Base-by-base conservation (phyloP, 805 yeast species). In the Ogataea angusta region DNA sequence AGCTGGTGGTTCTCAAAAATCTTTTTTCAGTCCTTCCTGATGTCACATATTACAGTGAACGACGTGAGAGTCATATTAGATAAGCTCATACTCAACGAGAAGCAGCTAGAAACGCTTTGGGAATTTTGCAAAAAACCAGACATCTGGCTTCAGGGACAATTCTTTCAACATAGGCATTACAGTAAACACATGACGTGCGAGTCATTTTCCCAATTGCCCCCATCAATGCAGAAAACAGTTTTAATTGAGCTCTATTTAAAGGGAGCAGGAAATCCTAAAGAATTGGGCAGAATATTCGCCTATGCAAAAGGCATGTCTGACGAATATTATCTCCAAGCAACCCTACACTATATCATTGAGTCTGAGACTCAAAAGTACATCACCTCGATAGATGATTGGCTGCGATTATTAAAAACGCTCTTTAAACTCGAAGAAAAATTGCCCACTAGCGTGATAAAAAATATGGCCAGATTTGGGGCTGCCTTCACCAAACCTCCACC, bases 41-140 rank as follows among this genome's bases (percentile, higher is more conserved):
- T 13, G 10, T 15, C 1, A 8, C 35, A 17, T 23, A 24, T 36
- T 15, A 40, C 36, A 17, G 16, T 18, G 2, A 35, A 19, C 17
- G 44, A 40, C 16, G n/a, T 30, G 10, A 24, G 31, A 12, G 12
- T 31, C 15, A 23, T 40, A 6, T 6, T 30, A 5, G 30, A 38
- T 10, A 35, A 30, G 7, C 17, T 40, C 10, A 16, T 6, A 9
- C 5, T 35, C 3, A 14, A 8, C 13, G 7, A 26, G 15, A 18
- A 15, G 6, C 19, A 40, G 12, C 17, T 30, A 5, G 10, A 17
- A 3, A 9, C 7, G 8, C 27, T 35, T 14, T 40, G 40, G 40
- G 30, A 21, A 3, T n/a, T 14, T 7, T 10, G 22, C 7, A 15
- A 27, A 17, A 21, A n/a, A 5, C 25, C 25, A 4, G 36, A 40